Evolutionary conservation across 192 early-diverging fungal species (phyloP).

Genomic region (Pilaira anomala): DNA sequence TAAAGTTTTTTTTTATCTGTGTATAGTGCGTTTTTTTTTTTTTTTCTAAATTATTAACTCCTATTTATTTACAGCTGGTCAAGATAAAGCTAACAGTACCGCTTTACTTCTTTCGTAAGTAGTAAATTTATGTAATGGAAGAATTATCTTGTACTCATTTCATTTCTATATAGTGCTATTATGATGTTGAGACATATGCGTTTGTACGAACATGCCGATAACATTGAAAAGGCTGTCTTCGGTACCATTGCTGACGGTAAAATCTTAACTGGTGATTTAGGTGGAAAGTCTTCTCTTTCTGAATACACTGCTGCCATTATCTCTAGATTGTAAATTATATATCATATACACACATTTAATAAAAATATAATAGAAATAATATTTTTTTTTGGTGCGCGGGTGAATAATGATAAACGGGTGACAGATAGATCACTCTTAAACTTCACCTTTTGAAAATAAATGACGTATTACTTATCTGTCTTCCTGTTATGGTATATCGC

Average conservation of each 20-base stretch:
- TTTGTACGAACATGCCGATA: constrained; percentile 72
- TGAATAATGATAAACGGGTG: no score
- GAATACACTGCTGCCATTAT: constrained; percentile 89
- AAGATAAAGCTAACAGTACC: constrained; percentile 91
- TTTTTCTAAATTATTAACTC: no score
- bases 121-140: no score
- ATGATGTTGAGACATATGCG: constrained; percentile 99
- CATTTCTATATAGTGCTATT: constrained; percentile 51
- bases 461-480: no score
- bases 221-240: constrained; percentile 89
- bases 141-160: no score
- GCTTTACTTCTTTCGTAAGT: constrained; percentile 80
- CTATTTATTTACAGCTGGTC: constrained; percentile 15
- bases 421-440: no score
- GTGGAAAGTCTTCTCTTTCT: constrained; percentile 78
- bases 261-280: constrained; percentile 85
- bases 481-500: no score
- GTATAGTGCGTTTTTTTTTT: background rate
- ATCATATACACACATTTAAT: no score
- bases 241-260: constrained; percentile 93
- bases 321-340: background rate
- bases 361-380: no score
- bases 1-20: constrained; percentile 38
- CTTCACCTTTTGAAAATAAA: no score
- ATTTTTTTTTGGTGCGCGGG: no score